phyloP scores from a whole-genome alignment of 768 basidiomycete genomes.

The Naganishia kalamii region DNA sequence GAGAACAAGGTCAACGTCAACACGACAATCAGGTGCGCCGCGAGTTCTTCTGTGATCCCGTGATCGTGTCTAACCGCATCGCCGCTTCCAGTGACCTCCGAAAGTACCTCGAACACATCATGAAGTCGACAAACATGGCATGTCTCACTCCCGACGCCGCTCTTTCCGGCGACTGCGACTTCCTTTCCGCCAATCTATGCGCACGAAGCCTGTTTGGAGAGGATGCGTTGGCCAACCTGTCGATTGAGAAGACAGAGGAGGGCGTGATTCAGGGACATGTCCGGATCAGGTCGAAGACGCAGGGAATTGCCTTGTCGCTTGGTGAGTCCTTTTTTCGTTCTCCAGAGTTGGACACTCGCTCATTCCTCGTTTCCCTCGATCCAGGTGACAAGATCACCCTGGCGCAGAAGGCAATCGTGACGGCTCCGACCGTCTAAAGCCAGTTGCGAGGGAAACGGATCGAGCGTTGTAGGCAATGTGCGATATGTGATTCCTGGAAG shows the following conservation, averaged over 20 bases:
- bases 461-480: too few relatives aligned
- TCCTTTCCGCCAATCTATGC: slow-evolving; percentile 94
- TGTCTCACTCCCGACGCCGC: slow-evolving; percentile 84
- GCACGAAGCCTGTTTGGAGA: slow-evolving; percentile 95
- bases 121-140: slow-evolving; percentile 96
- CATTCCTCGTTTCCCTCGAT: background rate
- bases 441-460: too few relatives aligned
- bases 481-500: too few relatives aligned
- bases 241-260: slow-evolving; percentile 75
- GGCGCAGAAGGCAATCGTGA: slow-evolving; percentile 33
- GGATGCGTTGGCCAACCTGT: slow-evolving; percentile 90
- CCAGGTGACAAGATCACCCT: slow-evolving; percentile 40
- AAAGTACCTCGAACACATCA: slow-evolving; percentile 85
- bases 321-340: slow-evolving; percentile 40
- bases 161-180: slow-evolving; percentile 91
- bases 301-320: slow-evolving; percentile 88
- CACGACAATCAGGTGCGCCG: slow-evolving; percentile 65
- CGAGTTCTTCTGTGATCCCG: background rate
- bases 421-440: slow-evolving; percentile 7
- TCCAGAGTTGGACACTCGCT: slow-evolving; percentile 47
- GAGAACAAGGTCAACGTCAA: slow-evolving; percentile 97
- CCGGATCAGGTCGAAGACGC: slow-evolving; percentile 92
- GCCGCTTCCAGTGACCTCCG: slow-evolving; percentile 61
- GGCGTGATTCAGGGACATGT: slow-evolving; percentile 87
- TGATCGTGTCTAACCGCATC: background rate